Conservation (phyloP, 2,329 filamentous ascomycete species). For the Colletotrichum sp. region DNA sequence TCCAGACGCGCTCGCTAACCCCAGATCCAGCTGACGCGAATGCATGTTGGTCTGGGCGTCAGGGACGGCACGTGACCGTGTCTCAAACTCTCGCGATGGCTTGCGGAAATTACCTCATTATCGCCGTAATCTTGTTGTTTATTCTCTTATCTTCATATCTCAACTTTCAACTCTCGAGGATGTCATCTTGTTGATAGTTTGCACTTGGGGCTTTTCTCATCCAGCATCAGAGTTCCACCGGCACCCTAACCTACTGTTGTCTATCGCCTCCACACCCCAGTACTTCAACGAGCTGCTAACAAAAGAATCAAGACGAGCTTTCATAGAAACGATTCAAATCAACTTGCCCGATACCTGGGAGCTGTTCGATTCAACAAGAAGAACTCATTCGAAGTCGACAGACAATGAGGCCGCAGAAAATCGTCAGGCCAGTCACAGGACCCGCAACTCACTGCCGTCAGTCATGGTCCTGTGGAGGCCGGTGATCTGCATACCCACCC, state of each 20-base stretch:
- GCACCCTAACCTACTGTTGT: neutral
- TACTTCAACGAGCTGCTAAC: neutral
- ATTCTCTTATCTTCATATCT: neutral
- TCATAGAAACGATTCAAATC: neutral
- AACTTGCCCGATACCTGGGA: neutral
- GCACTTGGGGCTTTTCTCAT: neutral
- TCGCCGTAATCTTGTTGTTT: neutral
- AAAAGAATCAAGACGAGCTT: neutral
- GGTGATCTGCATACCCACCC: neutral
- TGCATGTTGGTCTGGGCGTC: neutral
- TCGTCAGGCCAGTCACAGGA: neutral
- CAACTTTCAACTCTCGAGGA: neutral
- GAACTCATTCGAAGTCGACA: rapidly evolving
- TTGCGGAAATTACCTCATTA: neutral
- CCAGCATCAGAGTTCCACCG: neutral
- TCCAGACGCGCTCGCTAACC: neutral
- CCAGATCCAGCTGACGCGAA: neutral
- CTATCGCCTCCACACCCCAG: neutral
- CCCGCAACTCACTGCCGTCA: neutral
- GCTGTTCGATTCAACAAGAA: neutral
- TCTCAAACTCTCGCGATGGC: neutral
- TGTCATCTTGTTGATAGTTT: neutral
- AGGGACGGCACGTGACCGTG: neutral
- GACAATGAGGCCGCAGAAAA: rapidly evolving
- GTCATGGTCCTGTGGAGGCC: neutral